Percentiles rank a stretch among this genome's conserved stretches.
Conservation (phyloP, 2,329 filamentous ascomycete genomes). For the Waltergamsia citrina region DNA sequence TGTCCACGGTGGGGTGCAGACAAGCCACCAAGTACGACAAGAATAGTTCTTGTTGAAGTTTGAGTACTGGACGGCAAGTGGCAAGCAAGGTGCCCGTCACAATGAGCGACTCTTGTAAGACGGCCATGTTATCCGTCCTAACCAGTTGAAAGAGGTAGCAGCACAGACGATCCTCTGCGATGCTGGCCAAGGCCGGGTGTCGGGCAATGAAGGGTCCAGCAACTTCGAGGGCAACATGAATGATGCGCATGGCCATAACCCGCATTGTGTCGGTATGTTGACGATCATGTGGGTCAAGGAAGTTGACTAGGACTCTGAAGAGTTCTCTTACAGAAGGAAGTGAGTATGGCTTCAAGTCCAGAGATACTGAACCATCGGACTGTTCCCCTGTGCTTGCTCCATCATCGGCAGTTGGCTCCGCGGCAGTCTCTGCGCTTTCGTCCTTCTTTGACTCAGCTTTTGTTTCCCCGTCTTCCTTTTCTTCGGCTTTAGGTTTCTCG, state of each 20-base stretch:
- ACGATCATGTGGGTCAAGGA: constrained; percentile 85
- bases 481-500: constrained; percentile 9
- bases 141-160: constrained; percentile 94
- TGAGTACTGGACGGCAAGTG: constrained; percentile 82
- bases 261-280: constrained; percentile 92
- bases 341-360: constrained; percentile 77
- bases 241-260: constrained; percentile 94
- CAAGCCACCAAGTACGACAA: constrained; percentile 91
- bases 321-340: constrained; percentile 90
- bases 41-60: constrained; percentile 94
- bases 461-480: constrained; percentile 3
- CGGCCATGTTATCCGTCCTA: constrained; percentile 89
- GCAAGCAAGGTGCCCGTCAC: constrained; percentile 86
- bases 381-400: constrained; percentile 15
- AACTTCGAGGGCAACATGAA: constrained; percentile 94
- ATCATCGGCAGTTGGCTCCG: constrained; percentile 4
- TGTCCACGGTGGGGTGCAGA: constrained; percentile 87
- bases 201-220: constrained; percentile 90
- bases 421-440: constrained; percentile 10
- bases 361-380: constrained; percentile 31
- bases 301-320: constrained; percentile 86
- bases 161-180: constrained; percentile 90
- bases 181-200: constrained; percentile 75
- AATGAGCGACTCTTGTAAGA: constrained; percentile 84
- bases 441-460: constrained; percentile 3